Conservation (phyloP, 1,284 basidiomycete species). For the Heterobasidion annosum region DNA sequence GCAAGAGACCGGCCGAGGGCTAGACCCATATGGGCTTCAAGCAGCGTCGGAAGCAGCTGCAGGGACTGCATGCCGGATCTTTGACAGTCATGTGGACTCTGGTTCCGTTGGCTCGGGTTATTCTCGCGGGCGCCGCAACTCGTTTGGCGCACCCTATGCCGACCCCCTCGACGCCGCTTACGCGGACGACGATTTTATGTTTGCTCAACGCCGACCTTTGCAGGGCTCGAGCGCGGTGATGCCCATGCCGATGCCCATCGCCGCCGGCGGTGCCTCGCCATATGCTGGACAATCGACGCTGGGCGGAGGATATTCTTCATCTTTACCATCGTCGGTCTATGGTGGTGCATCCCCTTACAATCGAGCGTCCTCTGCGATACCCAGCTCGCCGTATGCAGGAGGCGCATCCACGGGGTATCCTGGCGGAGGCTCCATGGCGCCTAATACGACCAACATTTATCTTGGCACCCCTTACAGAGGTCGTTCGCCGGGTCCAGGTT, state of each 20-base stretch:
- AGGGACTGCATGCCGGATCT: constrained; percentile 43
- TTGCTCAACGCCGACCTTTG: not conserved
- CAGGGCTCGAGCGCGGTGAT: not conserved
- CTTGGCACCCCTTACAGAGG: not conserved
- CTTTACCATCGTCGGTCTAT: not conserved
- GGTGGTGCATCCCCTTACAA: not conserved
- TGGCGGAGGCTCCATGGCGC: not conserved
- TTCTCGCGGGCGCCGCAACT: constrained; percentile 7
- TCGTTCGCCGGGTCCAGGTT: too few relatives aligned
- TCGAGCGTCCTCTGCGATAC: not conserved
- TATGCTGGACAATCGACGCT: not conserved
- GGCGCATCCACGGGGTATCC: not conserved
- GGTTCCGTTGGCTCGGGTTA: not conserved
- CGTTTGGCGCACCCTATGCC: not conserved
- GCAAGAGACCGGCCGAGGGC: constrained; percentile 29
- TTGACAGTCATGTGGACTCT: constrained; percentile 16
- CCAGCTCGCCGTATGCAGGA: not conserved
- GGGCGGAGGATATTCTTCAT: not conserved
- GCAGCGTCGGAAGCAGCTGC: constrained; percentile 47
- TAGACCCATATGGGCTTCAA: constrained; percentile 33
- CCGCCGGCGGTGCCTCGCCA: not conserved
- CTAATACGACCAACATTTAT: not conserved
- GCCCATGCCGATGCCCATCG: not conserved
- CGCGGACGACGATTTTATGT: not conserved
- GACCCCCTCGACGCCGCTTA: not conserved